Conservation (phyloP, 2,329 filamentous ascomycete species). For the Paecilomyces dactylethromorphus region DNA sequence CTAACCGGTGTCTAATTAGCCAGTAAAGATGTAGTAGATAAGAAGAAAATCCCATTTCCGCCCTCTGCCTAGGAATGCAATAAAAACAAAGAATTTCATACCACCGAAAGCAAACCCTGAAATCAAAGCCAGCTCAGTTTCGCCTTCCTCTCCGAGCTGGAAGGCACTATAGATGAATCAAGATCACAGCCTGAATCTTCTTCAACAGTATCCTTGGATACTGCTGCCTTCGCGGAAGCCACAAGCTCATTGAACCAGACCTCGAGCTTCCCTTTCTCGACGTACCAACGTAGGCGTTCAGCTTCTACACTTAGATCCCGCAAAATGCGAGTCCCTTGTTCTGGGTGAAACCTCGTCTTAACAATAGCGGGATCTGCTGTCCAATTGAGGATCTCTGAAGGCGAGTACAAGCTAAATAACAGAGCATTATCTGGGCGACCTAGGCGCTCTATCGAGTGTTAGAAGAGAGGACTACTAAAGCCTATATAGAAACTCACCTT, state of each 20-base stretch:
- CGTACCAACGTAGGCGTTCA: constrained; percentile 54
- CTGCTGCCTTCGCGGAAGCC: constrained; percentile 12
- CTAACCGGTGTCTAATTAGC: too few relatives aligned
- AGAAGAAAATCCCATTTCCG: too few relatives aligned
- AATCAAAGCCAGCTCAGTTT: constrained; percentile 1
- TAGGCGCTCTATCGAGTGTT: constrained; percentile 8
- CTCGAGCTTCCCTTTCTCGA: constrained; percentile 63
- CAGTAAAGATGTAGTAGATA: too few relatives aligned
- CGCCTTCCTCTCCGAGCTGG: background rate
- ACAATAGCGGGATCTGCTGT: constrained; percentile 43
- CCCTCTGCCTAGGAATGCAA: background rate
- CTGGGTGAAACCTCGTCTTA: constrained; percentile 50
- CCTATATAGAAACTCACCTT: constrained; percentile 42
- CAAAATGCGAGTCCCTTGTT: constrained; percentile 60
- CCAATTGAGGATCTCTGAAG: constrained; percentile 21
- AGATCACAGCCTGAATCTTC: background rate
- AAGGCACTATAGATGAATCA: background rate
- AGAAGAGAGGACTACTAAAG: background rate
- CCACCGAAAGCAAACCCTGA: background rate
- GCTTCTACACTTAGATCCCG: constrained; percentile 71
- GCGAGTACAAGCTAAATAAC: constrained; percentile 18
- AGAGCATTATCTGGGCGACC: constrained; percentile 10
- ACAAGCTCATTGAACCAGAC: constrained; percentile 54
- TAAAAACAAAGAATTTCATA: background rate
- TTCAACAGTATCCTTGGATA: constrained; percentile 3